These are phyloP conservation scores for Herpetospermum pedunculosum DNA, from an alignment of 306 rosid species.

Conservation along the genomic window DNA sequence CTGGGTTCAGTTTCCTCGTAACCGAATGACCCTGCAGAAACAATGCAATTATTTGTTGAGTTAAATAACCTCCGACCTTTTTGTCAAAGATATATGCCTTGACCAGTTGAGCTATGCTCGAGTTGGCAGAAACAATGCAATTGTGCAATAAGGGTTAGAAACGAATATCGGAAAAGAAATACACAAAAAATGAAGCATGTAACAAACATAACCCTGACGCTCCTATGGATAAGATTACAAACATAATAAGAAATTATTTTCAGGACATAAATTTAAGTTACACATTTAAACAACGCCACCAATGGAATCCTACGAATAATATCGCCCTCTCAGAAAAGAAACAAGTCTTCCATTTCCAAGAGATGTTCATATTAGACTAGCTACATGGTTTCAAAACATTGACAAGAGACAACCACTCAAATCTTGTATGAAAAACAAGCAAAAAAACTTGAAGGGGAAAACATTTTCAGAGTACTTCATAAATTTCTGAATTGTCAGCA, in stretches of 20 bases:
- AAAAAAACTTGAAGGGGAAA: neutral
- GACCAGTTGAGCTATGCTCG: too few relatives aligned
- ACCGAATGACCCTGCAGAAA: conserved; percentile 65
- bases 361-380: neutral
- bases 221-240: neutral
- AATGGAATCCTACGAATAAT: neutral
- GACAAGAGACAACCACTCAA: neutral
- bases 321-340: neutral
- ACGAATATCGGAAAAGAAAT: neutral
- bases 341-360: neutral
- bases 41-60: conserved; percentile 2
- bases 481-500: too few relatives aligned
- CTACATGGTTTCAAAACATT: neutral
- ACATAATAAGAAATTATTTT: neutral
- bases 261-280: neutral
- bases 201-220: neutral
- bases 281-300: neutral
- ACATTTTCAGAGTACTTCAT: neutral
- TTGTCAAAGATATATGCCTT: too few relatives aligned
- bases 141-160: neutral
- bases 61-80: too few relatives aligned
- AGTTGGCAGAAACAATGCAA: conserved; percentile 9
- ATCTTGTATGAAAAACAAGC: neutral
- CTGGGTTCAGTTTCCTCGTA: conserved; percentile 60
- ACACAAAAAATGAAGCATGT: neutral